Evolutionary conservation across 148 eudicot species (phyloP).

Genomic region (Cornus controversa): DNA sequence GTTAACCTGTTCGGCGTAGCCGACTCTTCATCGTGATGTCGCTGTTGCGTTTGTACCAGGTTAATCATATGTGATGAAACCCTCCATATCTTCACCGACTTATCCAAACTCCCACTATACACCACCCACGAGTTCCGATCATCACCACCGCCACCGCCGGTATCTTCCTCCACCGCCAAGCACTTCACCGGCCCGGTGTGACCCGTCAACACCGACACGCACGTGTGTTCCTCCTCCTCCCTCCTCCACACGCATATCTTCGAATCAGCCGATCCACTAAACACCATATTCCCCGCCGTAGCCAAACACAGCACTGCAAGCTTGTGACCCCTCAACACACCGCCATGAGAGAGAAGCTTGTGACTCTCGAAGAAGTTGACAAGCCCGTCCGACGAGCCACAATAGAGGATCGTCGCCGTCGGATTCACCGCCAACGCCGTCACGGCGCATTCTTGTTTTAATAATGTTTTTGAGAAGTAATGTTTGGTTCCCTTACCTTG

Average conservation of each 20-base stretch:
- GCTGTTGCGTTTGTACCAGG: neutral
- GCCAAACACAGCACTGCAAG: constrained; percentile 66
- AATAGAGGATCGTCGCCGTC: constrained; percentile 36
- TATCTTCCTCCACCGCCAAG: constrained; percentile 16
- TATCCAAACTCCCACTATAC: constrained; percentile 78
- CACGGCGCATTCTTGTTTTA: constrained; percentile 75
- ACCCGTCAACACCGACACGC: constrained; percentile 23
- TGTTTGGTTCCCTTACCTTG: constrained; percentile 82
- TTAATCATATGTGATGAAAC: constrained; percentile 24
- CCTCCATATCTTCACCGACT: constrained; percentile 78
- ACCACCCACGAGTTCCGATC: constrained; percentile 32
- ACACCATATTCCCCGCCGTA: constrained; percentile 46
- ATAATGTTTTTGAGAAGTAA: constrained; percentile 51
- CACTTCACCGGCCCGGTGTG: constrained; percentile 20
- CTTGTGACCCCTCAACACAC: constrained; percentile 52
- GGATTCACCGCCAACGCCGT: constrained; percentile 60
- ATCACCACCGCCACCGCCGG: neutral
- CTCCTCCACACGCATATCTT: constrained; percentile 72
- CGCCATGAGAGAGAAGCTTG: constrained; percentile 29
- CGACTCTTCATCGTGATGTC: neutral
- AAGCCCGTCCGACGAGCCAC: constrained; percentile 71
- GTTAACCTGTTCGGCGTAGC: constrained; percentile 1
- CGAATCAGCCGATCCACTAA: constrained; percentile 76
- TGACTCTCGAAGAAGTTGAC: constrained; percentile 59
- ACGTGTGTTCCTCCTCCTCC: constrained; percentile 33